Evolutionary conservation across 345 rosid species (phyloP), one percentile per base, ranked within the genome.

Genomic region (Sonneratia alba): DNA sequence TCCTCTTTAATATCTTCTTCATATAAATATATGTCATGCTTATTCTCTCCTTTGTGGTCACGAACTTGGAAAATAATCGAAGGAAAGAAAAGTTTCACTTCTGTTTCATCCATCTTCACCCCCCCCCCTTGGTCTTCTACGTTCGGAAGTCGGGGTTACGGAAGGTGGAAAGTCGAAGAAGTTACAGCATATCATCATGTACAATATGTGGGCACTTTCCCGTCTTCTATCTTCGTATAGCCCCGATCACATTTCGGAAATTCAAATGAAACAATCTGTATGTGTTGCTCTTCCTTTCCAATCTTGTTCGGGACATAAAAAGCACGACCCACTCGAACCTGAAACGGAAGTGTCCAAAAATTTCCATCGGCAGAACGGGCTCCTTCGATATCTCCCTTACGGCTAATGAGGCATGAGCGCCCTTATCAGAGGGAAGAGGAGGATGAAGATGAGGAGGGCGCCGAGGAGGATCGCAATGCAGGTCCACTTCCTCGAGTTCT

Each of bases 401-500:
- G 45, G 48, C 34, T 10, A 22, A 12, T 36, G 4, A 37, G 27
- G 34, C 24, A 49, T 13, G 56, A 49, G 19, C 21, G 56, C 56
- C 19, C 19, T 13, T 49, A 49, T 18, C 48, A 67, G 43, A 11
- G 69, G 69, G 48, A 67, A 67, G 21, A 67, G 8, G 47, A 67
- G 9, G 27, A 70, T 37, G 59, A 70, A 32, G 72, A 70, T 53
- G 16, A 70, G 72, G 36, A 70, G 42, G 43, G 11, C 11, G 43
- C n/a, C 69, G 64, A 55, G 42, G 61, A 70, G n/a, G 62, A 70
- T 36, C 14, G 72, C 72, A 3, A 24, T 24, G 61, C 72, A 70
- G 37, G 36, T 51, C 72, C 72, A 70, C 42, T 49, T 51, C 64
- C 72, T 69, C 9, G 71, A 69, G 71, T 34, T 48, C 38, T 69